Evolutionary conservation across 1,139 yeast species (phyloP).

Genomic region (Magnusiomyces suaveolens): DNA sequence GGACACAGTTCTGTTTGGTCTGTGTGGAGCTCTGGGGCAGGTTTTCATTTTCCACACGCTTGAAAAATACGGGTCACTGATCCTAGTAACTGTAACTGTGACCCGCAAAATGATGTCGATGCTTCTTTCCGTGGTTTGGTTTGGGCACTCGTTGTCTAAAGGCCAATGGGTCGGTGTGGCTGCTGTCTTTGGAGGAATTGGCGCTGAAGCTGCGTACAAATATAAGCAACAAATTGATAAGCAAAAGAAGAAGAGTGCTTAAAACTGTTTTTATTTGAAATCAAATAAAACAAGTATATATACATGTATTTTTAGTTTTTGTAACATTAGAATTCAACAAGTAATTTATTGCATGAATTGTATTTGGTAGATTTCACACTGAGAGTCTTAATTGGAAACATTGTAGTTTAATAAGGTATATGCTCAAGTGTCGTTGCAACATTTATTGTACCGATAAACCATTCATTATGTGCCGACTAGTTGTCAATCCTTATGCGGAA

Average conservation of each 20-base stretch:
- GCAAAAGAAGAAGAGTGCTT: neutral
- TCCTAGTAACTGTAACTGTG: constrained; percentile 85
- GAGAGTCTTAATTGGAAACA: no score
- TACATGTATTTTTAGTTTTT: neutral
- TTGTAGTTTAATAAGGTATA: no score
- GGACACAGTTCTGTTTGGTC: constrained; percentile 58
- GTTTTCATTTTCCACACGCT: constrained; percentile 79
- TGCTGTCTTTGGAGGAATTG: constrained; percentile 75
- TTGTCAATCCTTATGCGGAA: neutral
- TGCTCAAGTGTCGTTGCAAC: no score
- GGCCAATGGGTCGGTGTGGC: constrained; percentile 72
- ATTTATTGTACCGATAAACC: no score
- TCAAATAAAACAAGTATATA: neutral
- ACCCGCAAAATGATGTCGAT: constrained; percentile 93
- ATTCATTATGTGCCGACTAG: no score
- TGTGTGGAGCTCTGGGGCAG: constrained; percentile 87
- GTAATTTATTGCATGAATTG: no score
- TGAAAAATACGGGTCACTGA: constrained; percentile 73
- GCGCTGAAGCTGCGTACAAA: constrained; percentile 53
- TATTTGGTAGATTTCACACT: no score
- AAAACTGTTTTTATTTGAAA: no score
- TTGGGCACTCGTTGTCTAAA: constrained; percentile 57
- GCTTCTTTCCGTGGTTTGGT: constrained; percentile 77
- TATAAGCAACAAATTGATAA: constrained; percentile 1
- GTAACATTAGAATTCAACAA: no score